Conservation (phyloP, 129 eudicot genomes). For the Helichrysum umbraculigerum region DNA sequence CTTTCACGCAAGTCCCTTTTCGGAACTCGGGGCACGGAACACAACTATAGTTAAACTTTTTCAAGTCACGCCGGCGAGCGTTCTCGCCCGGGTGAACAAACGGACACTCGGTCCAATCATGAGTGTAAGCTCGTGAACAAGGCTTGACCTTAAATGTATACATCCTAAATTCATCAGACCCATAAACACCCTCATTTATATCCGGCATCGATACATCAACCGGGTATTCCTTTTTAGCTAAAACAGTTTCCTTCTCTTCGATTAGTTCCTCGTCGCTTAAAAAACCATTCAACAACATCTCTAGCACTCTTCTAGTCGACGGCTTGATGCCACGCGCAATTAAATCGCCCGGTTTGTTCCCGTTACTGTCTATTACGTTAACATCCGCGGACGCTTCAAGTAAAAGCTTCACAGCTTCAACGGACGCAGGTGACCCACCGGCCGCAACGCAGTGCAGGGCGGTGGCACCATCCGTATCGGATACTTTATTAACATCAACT, state of each 20-base stretch:
- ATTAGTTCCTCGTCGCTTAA: constrained; percentile 26
- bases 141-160: constrained; percentile 87
- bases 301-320: constrained; percentile 38
- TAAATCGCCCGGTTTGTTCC: constrained; percentile 51
- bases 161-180: constrained; percentile 86
- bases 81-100: constrained; percentile 97
- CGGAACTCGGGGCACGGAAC: constrained; percentile 95
- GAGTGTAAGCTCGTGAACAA: constrained; percentile 87
- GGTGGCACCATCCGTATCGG: constrained; percentile 66
- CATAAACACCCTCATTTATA: constrained; percentile 69
- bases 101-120: constrained; percentile 98
- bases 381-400: constrained; percentile 55
- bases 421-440: constrained; percentile 54
- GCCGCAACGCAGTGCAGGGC: constrained; percentile 91
- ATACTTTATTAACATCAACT: constrained; percentile 53
- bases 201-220: constrained; percentile 61
- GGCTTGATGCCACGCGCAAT: constrained; percentile 41
- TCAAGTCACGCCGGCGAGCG: constrained; percentile 77
- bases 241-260: constrained; percentile 19
- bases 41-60: constrained; percentile 68
- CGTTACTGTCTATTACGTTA: constrained; percentile 38
- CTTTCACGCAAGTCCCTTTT: constrained; percentile 71
- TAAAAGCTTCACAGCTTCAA: constrained; percentile 50
- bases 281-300: constrained; percentile 58
- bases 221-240: constrained; percentile 8